Conservation (phyloP, 169 alveolate genomes). For the Plasmodium berghei region DNA sequence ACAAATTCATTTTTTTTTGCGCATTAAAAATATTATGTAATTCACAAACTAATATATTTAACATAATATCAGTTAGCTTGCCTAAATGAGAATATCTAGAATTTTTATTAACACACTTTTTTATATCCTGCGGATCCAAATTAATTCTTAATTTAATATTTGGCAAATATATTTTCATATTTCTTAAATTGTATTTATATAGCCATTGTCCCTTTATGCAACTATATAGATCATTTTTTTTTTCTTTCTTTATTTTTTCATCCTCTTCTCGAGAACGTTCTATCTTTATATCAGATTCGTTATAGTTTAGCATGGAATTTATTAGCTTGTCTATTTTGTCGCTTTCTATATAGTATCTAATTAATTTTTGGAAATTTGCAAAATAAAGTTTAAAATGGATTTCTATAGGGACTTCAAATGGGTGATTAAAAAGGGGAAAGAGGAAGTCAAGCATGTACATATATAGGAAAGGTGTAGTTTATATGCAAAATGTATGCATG, state of each 20-base stretch:
- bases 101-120: constrained; percentile 17
- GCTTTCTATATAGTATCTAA: constrained; percentile 50
- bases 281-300: constrained; percentile 10
- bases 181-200: constrained; percentile 22
- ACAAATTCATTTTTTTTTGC: constrained; percentile 10
- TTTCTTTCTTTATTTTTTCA: not conserved
- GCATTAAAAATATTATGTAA: constrained; percentile 32
- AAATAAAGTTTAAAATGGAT: constrained; percentile 24
- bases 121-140: constrained; percentile 32
- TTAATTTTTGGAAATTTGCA: constrained; percentile 22
- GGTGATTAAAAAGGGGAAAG: not conserved
- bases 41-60: constrained; percentile 67
- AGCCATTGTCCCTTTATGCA: constrained; percentile 67
- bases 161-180: constrained; percentile 16
- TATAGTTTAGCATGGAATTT: constrained; percentile 36
- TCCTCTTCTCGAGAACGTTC: not conserved
- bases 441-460: not conserved
- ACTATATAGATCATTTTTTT: constrained; percentile 18
- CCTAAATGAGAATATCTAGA: constrained; percentile 18
- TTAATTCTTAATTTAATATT: constrained; percentile 32
- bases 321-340: constrained; percentile 16
- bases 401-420: constrained; percentile 12
- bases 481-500: no score
- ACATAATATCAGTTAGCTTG: constrained; percentile 30
- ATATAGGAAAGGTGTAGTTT: no score